Conservation (phyloP, 2,329 filamentous ascomycete genomes). For the Akanthomyces dipterigenus region DNA sequence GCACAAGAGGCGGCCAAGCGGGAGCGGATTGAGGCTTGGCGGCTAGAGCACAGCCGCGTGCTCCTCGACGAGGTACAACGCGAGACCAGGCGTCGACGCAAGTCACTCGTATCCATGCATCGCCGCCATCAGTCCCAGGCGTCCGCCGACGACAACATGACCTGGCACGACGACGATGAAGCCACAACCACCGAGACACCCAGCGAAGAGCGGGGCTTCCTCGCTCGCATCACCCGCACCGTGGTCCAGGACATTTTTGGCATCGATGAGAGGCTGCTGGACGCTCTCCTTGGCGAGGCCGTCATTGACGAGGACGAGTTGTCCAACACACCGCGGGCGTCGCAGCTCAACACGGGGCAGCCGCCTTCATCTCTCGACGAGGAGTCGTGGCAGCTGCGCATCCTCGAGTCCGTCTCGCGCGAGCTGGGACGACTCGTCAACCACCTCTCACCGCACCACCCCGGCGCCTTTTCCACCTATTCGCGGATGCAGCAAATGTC, state of each 20-base stretch:
- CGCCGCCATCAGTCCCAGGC: constrained; percentile 22
- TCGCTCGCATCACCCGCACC: constrained; percentile 74
- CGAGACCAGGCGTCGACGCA: constrained; percentile 66
- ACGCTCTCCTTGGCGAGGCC: constrained; percentile 79
- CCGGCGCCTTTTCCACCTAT: constrained; percentile 84
- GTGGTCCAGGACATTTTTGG: constrained; percentile 87
- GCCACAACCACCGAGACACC: constrained; percentile 29
- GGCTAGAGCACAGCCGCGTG: constrained; percentile 80
- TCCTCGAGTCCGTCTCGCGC: constrained; percentile 77
- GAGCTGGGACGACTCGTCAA: constrained; percentile 81
- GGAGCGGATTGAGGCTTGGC: constrained; percentile 84
- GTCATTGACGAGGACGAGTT: constrained; percentile 45
- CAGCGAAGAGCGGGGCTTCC: constrained; percentile 60
- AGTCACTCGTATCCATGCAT: constrained; percentile 46
- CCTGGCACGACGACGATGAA: constrained; percentile 49
- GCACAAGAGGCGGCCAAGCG: constrained; percentile 64
- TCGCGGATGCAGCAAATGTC: constrained; percentile 55
- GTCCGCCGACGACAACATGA: constrained; percentile 31
- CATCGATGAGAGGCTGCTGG: constrained; percentile 78
- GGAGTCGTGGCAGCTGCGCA: constrained; percentile 63
- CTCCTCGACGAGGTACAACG: constrained; percentile 84
- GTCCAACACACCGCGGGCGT: constrained; percentile 41
- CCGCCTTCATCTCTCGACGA: constrained; percentile 26
- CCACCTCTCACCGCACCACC: constrained; percentile 71
- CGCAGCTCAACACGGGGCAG: constrained; percentile 25